Conservation (phyloP, 169 alveolate species). For the Plasmodium sp. region DNA sequence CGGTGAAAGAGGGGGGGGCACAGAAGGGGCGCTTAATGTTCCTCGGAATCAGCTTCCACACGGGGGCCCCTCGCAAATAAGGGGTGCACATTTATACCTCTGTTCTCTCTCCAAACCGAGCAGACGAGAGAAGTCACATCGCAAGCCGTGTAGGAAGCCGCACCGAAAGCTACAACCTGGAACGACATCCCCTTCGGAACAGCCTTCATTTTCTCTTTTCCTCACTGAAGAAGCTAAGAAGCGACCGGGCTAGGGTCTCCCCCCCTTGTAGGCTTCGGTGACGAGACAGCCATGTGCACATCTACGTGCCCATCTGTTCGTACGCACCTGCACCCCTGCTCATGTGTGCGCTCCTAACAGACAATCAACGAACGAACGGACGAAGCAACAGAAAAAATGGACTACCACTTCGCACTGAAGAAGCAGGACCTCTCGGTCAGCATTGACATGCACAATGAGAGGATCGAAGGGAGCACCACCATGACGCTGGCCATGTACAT, state of each 20-base stretch:
- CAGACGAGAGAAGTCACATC: neutral
- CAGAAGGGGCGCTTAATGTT: neutral
- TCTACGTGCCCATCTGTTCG: neutral
- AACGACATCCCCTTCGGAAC: neutral
- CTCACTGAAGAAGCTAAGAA: neutral
- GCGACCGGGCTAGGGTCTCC: neutral
- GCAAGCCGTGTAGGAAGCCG: neutral
- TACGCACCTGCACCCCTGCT: neutral
- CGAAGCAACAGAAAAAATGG: neutral
- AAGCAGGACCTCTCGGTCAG: slow-evolving; percentile 39
- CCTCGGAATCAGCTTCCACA: too few species aligned
- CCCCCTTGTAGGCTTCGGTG: neutral
- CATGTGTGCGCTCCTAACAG: neutral
- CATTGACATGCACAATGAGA: slow-evolving; percentile 66
- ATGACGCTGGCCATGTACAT: slow-evolving; percentile 47
- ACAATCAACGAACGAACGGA: neutral
- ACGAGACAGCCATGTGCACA: neutral
- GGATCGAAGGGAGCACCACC: slow-evolving; percentile 46
- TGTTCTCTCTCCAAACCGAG: neutral
- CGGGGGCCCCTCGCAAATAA: too few species aligned
- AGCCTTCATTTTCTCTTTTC: neutral
- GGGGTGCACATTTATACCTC: neutral
- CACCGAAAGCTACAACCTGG: neutral
- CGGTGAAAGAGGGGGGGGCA: neutral
- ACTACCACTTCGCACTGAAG: slow-evolving; percentile 9